Percentiles rank a stretch among this genome's conserved stretches.
Evolutionary conservation across 139 green algal genomes (phyloP).

Genomic region (Chlorella sp.): DNA sequence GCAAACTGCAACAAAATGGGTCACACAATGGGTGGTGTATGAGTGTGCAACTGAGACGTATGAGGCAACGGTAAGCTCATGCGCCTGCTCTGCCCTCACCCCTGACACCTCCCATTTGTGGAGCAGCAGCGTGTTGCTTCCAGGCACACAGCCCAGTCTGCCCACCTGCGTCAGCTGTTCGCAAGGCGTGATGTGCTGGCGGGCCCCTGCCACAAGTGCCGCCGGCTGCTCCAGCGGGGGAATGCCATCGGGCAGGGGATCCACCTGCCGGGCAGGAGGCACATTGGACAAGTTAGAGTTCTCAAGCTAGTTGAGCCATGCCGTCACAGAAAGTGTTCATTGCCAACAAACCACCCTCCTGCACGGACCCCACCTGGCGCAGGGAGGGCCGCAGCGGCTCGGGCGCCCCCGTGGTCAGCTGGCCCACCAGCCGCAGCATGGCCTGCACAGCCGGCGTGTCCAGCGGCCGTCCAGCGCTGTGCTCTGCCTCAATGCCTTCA

Average conservation of each 20-base stretch:
- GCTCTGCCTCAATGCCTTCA: conserved; percentile 39
- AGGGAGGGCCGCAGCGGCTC: conserved; percentile 30
- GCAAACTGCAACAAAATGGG: conserved; percentile 49
- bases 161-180: conserved; percentile 35
- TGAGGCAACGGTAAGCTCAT: no score
- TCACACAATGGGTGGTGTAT: no score
- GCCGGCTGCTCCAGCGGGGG: conserved; percentile 14
- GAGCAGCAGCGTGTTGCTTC: no score
- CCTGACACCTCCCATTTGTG: no score
- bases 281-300: no score
- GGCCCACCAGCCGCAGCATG: conserved; percentile 33
- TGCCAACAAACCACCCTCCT: no score
- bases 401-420: conserved; percentile 32
- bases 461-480: background rate
- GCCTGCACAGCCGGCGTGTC: background rate
- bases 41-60: no score
- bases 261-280: conserved; percentile 29
- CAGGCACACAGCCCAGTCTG: background rate
- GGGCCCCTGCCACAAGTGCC: background rate
- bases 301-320: no score
- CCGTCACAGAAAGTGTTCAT: no score
- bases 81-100: no score
- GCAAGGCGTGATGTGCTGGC: conserved; percentile 17
- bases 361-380: conserved; percentile 25
- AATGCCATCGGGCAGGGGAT: conserved; percentile 38